Evolutionary conservation across 257 asterid genomes (phyloP).

Genomic region (Solanum chaucha): DNA sequence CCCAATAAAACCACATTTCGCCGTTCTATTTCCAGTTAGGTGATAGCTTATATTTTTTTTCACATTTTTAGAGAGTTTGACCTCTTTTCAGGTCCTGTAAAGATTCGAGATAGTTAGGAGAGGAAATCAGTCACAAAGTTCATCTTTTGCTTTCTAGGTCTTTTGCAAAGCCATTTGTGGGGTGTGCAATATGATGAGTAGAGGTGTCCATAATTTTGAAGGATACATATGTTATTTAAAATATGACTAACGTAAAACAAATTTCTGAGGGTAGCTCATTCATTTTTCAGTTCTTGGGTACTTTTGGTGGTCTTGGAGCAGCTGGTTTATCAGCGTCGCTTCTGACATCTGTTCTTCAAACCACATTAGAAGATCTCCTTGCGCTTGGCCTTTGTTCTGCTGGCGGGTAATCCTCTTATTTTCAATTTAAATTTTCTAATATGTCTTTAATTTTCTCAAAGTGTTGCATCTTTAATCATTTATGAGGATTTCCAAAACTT

Average conservation of each 20-base stretch:
- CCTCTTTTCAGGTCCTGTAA: not conserved
- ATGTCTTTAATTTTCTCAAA: not conserved
- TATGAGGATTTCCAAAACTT: not conserved
- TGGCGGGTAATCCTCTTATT: constrained; percentile 59
- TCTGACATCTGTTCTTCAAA: constrained; percentile 78
- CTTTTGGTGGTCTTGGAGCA: constrained; percentile 87
- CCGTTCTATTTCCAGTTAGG: not conserved
- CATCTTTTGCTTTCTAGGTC: not conserved
- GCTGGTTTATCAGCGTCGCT: constrained; percentile 96
- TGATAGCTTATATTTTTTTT: not conserved
- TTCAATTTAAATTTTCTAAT: not conserved
- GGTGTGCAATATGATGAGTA: not conserved
- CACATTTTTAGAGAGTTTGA: not conserved
- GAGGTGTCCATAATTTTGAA: not conserved
- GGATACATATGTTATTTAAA: not conserved
- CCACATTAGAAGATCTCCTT: constrained; percentile 86
- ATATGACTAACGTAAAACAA: not conserved
- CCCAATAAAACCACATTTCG: not conserved
- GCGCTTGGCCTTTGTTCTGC: constrained; percentile 96
- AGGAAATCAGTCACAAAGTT: not conserved
- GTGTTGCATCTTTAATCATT: not conserved
- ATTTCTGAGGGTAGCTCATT: constrained; percentile 3
- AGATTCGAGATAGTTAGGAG: not conserved
- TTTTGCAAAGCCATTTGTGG: not conserved
- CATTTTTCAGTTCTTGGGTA: constrained; percentile 58